Evolutionary conservation across 1,139 yeast species (phyloP).

Genomic region (Candida albicans): DNA sequence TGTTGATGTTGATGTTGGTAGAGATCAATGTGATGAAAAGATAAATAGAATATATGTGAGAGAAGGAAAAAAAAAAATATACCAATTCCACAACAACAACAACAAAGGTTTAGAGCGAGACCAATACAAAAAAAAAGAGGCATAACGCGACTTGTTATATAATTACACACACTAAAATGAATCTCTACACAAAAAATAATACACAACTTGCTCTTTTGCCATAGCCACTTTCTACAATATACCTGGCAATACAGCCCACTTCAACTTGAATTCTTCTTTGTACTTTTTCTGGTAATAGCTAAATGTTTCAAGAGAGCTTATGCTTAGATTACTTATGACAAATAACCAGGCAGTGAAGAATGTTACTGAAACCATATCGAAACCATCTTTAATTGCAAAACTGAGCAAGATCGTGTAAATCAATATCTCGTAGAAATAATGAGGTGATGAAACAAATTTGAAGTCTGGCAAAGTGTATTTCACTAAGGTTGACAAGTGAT

Average conservation of each 20-base stretch:
- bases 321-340: constrained; percentile 60
- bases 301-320: constrained; percentile 62
- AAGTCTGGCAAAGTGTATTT: constrained; percentile 68
- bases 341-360: constrained; percentile 42
- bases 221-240: constrained; percentile 11
- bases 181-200: neutral
- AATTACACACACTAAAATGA: neutral
- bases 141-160: too few species aligned
- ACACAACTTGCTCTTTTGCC: neutral
- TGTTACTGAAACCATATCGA: constrained; percentile 15
- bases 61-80: neutral
- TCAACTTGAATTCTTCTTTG: constrained; percentile 20
- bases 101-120: neutral
- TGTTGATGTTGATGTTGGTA: neutral
- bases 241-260: constrained; percentile 24
- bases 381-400: constrained; percentile 18
- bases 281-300: constrained; percentile 46
- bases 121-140: too few species aligned
- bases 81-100: neutral
- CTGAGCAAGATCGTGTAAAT: constrained; percentile 50
- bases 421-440: constrained; percentile 72
- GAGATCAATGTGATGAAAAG: neutral
- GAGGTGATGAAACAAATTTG: constrained; percentile 64
- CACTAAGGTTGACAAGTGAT: constrained; percentile 53
- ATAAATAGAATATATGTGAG: neutral